Percentiles rank a stretch among this genome's conserved stretches.
These are phyloP conservation scores for Phaffomyces thermotolerans DNA, from an alignment of 805 yeast species.

Conservation along the genomic window DNA sequence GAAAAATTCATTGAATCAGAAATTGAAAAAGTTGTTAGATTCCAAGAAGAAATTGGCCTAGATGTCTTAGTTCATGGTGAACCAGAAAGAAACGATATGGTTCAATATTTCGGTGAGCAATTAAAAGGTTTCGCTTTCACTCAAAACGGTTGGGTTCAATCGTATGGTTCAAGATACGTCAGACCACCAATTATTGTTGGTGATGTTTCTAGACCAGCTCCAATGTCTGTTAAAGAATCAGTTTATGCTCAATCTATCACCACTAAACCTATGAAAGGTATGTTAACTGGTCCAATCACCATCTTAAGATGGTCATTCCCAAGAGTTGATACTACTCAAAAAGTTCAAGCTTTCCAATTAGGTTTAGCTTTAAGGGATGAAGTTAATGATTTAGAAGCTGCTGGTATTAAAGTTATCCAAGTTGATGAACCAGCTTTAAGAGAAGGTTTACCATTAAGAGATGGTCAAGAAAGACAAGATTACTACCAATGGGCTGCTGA, in stretches of 20 bases:
- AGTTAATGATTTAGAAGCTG: slow-evolving; percentile 96
- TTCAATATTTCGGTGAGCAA: slow-evolving; percentile 99
- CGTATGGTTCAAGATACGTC: slow-evolving; percentile 99
- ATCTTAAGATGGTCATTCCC: slow-evolving; percentile 99
- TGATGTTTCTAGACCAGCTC: slow-evolving; percentile 96
- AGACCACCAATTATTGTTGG: slow-evolving; percentile 99
- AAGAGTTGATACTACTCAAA: slow-evolving; percentile 93
- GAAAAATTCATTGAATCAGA: slow-evolving; percentile 95
- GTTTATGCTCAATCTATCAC: slow-evolving; percentile 98
- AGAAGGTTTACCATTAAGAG: slow-evolving; percentile 99
- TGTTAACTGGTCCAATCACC: slow-evolving; percentile 99
- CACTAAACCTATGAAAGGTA: slow-evolving; percentile 97
- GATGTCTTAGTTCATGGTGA: slow-evolving; percentile 99
- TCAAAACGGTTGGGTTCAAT: slow-evolving; percentile 99
- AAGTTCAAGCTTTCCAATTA: slow-evolving; percentile 92
- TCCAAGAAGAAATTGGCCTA: slow-evolving; percentile 98
- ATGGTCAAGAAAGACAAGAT: slow-evolving; percentile 92
- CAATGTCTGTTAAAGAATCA: slow-evolving; percentile 98
- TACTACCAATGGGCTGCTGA: slow-evolving; percentile 99
- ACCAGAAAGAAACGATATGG: slow-evolving; percentile 99
- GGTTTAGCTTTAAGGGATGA: slow-evolving; percentile 98
- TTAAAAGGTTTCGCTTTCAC: slow-evolving; percentile 98
- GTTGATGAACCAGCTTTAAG: slow-evolving; percentile 99
- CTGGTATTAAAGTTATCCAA: slow-evolving; percentile 96
- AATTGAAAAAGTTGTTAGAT: slow-evolving; percentile 90